phyloP scores from a whole-genome alignment of 805 yeast genomes.

The Candida stauntonica region DNA sequence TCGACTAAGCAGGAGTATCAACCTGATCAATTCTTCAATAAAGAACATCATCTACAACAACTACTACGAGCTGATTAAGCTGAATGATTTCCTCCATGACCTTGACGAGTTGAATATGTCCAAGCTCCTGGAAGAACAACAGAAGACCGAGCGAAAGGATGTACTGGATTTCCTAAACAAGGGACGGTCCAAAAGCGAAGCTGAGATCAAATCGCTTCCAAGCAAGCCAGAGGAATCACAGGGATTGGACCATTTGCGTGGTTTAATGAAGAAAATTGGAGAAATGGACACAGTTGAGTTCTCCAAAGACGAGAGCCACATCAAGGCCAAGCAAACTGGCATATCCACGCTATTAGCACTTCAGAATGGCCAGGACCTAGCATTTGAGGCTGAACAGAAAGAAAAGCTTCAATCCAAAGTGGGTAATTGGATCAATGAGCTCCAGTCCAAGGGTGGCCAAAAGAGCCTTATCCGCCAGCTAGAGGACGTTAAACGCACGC shows the following conservation, averaged over 20 bases:
- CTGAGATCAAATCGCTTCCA: background rate
- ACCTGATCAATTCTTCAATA: constrained; percentile 53
- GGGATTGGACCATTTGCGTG: constrained; percentile 13
- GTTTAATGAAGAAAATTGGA: constrained; percentile 23
- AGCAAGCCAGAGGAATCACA: background rate
- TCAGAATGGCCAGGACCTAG: constrained; percentile 1
- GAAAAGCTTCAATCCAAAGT: constrained; percentile 3
- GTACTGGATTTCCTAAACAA: constrained; percentile 15
- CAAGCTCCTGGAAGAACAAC: constrained; percentile 3
- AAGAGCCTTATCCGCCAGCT: constrained; percentile 12
- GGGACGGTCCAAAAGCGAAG: no score
- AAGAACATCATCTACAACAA: constrained; percentile 72
- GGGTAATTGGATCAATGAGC: constrained; percentile 9
- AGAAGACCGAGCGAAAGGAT: constrained; percentile 6
- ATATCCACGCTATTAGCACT: constrained; percentile 6
- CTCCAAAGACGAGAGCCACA: background rate
- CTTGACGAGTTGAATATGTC: constrained; percentile 26
- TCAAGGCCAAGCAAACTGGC: background rate
- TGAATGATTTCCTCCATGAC: constrained; percentile 50
- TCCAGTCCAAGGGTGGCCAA: constrained; percentile 1
- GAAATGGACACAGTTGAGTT: constrained; percentile 13
- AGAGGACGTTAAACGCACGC: constrained; percentile 11
- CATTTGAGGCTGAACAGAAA: constrained; percentile 6
- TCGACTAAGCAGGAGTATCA: constrained; percentile 40
- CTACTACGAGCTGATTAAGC: constrained; percentile 66